Evolutionary conservation across 768 basidiomycete species (phyloP), one percentile per base, ranked within the genome.

Genomic region (Boletus huronensis): DNA sequence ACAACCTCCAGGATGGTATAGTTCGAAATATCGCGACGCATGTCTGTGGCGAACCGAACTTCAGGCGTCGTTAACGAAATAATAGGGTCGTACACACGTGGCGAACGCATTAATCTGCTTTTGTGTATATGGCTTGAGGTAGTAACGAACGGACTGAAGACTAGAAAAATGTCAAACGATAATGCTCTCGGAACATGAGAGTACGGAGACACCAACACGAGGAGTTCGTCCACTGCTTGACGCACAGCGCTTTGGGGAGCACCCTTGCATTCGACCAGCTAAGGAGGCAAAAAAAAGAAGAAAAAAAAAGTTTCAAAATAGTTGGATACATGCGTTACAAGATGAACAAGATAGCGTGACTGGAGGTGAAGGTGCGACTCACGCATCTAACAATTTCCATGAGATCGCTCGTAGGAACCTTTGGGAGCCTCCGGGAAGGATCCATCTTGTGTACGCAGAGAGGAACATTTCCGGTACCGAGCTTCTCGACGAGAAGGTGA

Each of bases 381-480:
- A 93, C 91, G 84, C 88, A 86, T 82, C 82, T 79, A 55, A 91
- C 85, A 63, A 84, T 83, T 58, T 75, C 70, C 70, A 93, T 77
- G 62, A 93, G 80, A 67, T 85, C 82, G 41, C 77, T 73, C 8
- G 84, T 74, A 60, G 85, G 78, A 49, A 87, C 84, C 77, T 88
- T 90, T 54, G 91, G 91, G 28, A 92, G 79, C 46, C 83, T 79
- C 52, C 88, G 79, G 57, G 82, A 79, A 25, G 86, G 75, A 69
- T 93, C 90, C 90, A 93, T 93, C 72, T 91, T 93, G 77, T 93
- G 90, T 14, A 93, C 91, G 53, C 85, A 80, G 50, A 93, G 79
- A n/a, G 91, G 90, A 8, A 87, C 85, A 35, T 64, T 72, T 31
- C 87, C 87, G 3, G 90, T 90, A 41, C 91, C 90, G 32, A 93